These are phyloP conservation scores for Schwanniomyces pseudopolymorphus DNA, from an alignment of 805 yeast genomes.

Conservation along the genomic window DNA sequence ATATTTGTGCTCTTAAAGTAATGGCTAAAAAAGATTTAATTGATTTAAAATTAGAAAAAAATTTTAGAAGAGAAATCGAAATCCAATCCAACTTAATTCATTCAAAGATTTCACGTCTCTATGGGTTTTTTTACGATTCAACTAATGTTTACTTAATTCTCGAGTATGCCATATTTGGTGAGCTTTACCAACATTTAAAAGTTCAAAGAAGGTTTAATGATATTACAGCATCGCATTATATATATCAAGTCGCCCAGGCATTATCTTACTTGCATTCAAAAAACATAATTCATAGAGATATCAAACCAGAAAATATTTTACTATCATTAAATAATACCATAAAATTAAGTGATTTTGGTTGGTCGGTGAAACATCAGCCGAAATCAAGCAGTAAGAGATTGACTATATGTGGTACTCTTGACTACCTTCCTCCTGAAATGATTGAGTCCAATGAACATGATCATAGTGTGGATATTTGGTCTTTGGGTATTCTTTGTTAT, in stretches of 20 bases:
- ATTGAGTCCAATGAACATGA: conserved; percentile 81
- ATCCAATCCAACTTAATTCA: conserved; percentile 81
- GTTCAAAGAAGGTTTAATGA: conserved; percentile 70
- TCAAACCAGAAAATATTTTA: conserved; percentile 90
- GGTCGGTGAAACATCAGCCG: conserved; percentile 60
- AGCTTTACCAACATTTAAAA: conserved; percentile 72
- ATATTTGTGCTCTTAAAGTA: conserved; percentile 84
- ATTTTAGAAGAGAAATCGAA: conserved; percentile 87
- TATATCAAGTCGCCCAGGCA: conserved; percentile 81
- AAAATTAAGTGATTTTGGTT: conserved; percentile 92
- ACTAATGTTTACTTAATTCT: conserved; percentile 78
- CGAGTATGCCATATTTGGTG: conserved; percentile 86
- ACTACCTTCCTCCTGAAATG: conserved; percentile 94
- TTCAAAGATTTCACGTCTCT: conserved; percentile 75
- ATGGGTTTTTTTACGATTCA: conserved; percentile 82
- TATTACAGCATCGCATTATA: conserved; percentile 70
- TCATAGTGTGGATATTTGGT: conserved; percentile 84
- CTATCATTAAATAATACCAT: conserved; percentile 73
- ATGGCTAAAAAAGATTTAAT: conserved; percentile 83
- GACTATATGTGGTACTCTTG: conserved; percentile 93
- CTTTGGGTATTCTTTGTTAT: conserved; percentile 81
- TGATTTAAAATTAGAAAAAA: conserved; percentile 75
- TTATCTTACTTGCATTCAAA: conserved; percentile 74
- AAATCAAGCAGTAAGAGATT: conserved; percentile 44
- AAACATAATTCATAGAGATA: conserved; percentile 85